Evolutionary conservation across 106 monocot genomes (phyloP).

Genomic region (Agapanthus africanus): DNA sequence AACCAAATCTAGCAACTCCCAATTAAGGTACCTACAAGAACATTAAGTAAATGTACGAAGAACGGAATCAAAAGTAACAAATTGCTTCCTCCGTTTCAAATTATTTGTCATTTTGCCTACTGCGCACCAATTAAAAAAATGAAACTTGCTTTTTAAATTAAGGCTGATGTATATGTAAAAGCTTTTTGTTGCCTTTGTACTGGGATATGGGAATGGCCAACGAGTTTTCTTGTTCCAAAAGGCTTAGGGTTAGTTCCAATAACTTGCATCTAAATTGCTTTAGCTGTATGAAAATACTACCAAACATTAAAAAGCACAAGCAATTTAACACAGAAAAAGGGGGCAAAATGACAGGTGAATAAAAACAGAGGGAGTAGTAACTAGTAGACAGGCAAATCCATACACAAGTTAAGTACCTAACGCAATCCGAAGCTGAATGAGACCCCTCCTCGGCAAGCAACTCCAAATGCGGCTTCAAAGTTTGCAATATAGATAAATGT

Average conservation of each 20-base stretch:
- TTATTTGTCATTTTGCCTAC: neutral
- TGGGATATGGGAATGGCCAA: no score
- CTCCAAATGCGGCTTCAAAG: conserved; percentile 67
- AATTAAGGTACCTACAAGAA: conserved; percentile 68
- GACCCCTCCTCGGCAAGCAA: conserved; percentile 48
- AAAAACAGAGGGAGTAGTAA: conserved; percentile 1
- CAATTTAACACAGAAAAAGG: no score
- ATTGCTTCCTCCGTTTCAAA: neutral
- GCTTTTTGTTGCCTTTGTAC: no score
- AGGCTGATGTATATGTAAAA: no score
- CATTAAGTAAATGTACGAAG: neutral
- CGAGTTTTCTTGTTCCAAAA: no score
- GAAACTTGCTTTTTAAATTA: no score
- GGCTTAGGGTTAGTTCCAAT: no score
- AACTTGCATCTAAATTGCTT: no score
- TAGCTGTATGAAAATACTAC: no score
- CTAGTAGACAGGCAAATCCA: conserved; percentile 1
- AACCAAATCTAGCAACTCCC: conserved; percentile 67
- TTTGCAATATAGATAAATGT: conserved; percentile 69
- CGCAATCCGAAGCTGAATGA: conserved; percentile 56
- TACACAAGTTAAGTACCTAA: conserved; percentile 54
- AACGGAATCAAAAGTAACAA: conserved; percentile 1
- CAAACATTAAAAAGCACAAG: no score
- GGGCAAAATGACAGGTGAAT: no score
- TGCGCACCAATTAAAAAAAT: no score